Conservation (phyloP, 2,329 filamentous ascomycete genomes). For the Chaetothyriales sp. region DNA sequence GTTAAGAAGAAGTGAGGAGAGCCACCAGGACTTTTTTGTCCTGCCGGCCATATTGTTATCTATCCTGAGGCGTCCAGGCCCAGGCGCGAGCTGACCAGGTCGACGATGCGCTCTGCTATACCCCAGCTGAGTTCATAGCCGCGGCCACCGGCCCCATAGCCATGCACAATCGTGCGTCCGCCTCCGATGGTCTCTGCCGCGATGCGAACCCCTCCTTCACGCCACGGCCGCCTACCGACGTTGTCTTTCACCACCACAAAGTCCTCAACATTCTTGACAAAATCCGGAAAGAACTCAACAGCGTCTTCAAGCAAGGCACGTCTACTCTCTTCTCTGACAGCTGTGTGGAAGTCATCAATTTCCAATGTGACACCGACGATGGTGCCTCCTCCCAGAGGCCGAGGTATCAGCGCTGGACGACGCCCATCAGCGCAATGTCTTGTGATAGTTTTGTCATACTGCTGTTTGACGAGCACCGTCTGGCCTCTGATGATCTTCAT, state of each 20-base stretch:
- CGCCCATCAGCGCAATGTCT: slow-evolving; percentile 47
- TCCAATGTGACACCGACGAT: slow-evolving; percentile 54
- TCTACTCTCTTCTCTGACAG: slow-evolving; percentile 34
- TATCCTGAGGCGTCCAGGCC: neutral
- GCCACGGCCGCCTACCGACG: slow-evolving; percentile 30
- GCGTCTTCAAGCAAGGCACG: slow-evolving; percentile 32
- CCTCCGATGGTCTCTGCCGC: slow-evolving; percentile 32
- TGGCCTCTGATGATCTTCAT: slow-evolving; percentile 33
- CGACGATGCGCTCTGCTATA: slow-evolving; percentile 28
- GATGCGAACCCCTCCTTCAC: slow-evolving; percentile 36
- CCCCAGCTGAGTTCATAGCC: slow-evolving; percentile 49
- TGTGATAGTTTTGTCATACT: slow-evolving; percentile 36
- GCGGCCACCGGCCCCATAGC: slow-evolving; percentile 46
- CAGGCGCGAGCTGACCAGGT: slow-evolving; percentile 5
- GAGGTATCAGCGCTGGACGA: slow-evolving; percentile 49
- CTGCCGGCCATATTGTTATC: neutral
- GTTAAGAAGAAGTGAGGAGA: slow-evolving; percentile 17
- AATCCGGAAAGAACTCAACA: slow-evolving; percentile 28
- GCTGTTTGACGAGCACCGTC: slow-evolving; percentile 34
- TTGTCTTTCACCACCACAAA: slow-evolving; percentile 33
- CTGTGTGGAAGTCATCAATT: slow-evolving; percentile 38
- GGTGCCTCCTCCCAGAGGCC: slow-evolving; percentile 47
- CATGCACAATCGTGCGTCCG: slow-evolving; percentile 32
- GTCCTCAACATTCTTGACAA: slow-evolving; percentile 20
- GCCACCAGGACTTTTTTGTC: neutral